Evolutionary conservation across 208 protist species (phyloP).

Genomic region (Acanthamoeba quina): DNA sequence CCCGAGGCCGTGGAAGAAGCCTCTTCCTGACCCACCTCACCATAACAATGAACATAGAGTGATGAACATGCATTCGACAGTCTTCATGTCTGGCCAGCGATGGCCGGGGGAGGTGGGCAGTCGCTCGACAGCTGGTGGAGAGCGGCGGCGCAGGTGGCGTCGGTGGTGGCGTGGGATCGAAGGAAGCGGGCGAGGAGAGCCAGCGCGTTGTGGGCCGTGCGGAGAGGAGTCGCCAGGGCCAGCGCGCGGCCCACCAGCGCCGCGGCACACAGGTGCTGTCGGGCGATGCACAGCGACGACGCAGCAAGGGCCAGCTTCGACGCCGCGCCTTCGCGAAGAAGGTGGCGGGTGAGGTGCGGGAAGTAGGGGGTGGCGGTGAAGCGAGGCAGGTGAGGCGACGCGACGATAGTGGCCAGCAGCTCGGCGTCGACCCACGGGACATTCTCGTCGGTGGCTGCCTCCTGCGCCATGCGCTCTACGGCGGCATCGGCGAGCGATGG

Average conservation of each 20-base stretch:
- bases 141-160: not conserved
- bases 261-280: not conserved
- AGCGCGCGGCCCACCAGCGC: not conserved
- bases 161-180: not conserved
- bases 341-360: not conserved
- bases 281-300: not conserved
- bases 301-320: not conserved
- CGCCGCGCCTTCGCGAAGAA: not conserved
- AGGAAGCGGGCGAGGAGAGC: conserved; percentile 2
- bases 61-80: too few relatives aligned
- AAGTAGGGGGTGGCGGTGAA: not conserved
- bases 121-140: not conserved
- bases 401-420: not conserved
- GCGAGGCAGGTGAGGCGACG: not conserved
- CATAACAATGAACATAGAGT: too few relatives aligned
- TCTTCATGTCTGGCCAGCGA: too few relatives aligned
- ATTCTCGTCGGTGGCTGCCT: not conserved
- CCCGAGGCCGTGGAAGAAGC: too few relatives aligned
- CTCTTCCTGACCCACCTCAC: too few relatives aligned
- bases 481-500: not conserved
- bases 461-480: not conserved
- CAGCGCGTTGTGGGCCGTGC: not conserved
- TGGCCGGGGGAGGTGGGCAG: not conserved
- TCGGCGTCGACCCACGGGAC: not conserved
- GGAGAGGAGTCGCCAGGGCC: not conserved